phyloP scores from a whole-genome alignment of 169 alveolate genomes.

The Plasmodium vivax region DNA sequence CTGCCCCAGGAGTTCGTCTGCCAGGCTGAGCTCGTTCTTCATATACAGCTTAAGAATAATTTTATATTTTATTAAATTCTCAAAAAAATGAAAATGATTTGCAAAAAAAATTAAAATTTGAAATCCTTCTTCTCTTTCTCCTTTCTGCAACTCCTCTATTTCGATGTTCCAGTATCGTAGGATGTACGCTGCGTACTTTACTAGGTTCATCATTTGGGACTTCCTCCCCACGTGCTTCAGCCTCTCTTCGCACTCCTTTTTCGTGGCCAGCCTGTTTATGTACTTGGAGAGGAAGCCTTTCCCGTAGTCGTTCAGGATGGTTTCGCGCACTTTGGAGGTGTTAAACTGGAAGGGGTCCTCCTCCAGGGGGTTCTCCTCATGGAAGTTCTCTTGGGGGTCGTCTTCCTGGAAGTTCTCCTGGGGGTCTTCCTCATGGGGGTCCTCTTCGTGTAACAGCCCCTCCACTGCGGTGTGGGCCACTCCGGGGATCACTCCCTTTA shows the following conservation, averaged over 20 bases:
- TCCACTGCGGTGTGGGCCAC: not conserved
- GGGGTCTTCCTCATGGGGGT: not conserved
- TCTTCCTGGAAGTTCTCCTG: no score
- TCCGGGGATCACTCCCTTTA: not conserved
- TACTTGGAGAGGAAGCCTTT: slow-evolving; percentile 33
- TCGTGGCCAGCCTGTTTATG: slow-evolving; percentile 2
- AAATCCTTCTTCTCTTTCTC: slow-evolving; percentile 27
- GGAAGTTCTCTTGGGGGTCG: no score
- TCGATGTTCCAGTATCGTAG: slow-evolving; percentile 37
- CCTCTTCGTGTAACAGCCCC: not conserved
- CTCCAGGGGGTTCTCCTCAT: not conserved
- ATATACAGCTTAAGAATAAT: slow-evolving; percentile 15
- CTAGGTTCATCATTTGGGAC: slow-evolving; percentile 36
- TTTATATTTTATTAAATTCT: slow-evolving; percentile 37
- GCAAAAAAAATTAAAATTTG: slow-evolving; percentile 67
- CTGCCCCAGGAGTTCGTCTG: slow-evolving; percentile 43
- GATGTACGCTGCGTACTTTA: slow-evolving; percentile 13
- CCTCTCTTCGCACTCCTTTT: not conserved
- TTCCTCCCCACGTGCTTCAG: slow-evolving; percentile 18
- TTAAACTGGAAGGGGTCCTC: slow-evolving; percentile 13
- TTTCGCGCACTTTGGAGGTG: not conserved
- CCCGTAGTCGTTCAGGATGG: slow-evolving; percentile 40
- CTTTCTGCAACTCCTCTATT: not conserved
- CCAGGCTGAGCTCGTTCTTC: slow-evolving; percentile 1
- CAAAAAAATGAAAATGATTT: slow-evolving; percentile 53